phyloP scores from a whole-genome alignment of 805 yeast genomes.

The Lachancea quebecensis region DNA sequence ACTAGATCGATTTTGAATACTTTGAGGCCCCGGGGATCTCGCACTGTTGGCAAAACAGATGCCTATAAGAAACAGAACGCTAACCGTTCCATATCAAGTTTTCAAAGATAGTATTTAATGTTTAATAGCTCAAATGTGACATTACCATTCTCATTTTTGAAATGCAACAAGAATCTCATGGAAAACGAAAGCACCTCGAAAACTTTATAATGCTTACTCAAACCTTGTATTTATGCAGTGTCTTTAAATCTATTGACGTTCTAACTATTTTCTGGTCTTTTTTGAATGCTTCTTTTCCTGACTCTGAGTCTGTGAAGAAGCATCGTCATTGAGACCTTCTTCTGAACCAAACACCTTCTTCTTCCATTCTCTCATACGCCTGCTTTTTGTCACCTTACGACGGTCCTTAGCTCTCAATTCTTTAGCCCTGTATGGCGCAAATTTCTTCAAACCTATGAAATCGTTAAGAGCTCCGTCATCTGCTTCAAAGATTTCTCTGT shows the following conservation, averaged over 20 bases:
- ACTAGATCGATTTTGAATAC: slow-evolving; percentile 29
- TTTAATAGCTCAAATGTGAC: background rate
- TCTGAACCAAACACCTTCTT: slow-evolving; percentile 65
- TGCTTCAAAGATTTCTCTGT: slow-evolving; percentile 84
- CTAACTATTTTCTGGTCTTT: background rate
- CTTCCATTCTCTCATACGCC: slow-evolving; percentile 84
- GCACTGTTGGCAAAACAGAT: background rate
- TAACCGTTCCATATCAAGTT: slow-evolving; percentile 24
- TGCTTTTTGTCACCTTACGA: slow-evolving; percentile 76
- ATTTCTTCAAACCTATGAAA: slow-evolving; percentile 80
- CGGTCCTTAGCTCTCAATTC: slow-evolving; percentile 70
- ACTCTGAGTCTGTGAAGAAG: slow-evolving; percentile 7
- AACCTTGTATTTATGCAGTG: too few relatives aligned
- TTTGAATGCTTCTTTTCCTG: slow-evolving; percentile 1
- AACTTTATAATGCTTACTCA: background rate
- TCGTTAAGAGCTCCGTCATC: slow-evolving; percentile 81
- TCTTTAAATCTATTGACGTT: background rate
- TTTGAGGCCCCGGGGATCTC: slow-evolving; percentile 6
- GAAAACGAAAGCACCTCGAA: background rate
- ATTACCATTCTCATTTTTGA: background rate
- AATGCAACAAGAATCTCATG: background rate
- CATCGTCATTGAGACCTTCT: slow-evolving; percentile 36
- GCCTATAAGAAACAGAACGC: slow-evolving; percentile 10
- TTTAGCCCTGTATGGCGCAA: slow-evolving; percentile 84
- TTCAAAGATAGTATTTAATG: slow-evolving; percentile 10